These are phyloP conservation scores for Ettlia oleoabundans DNA, from an alignment of 139 green algal species.

Conservation along the genomic window DNA sequence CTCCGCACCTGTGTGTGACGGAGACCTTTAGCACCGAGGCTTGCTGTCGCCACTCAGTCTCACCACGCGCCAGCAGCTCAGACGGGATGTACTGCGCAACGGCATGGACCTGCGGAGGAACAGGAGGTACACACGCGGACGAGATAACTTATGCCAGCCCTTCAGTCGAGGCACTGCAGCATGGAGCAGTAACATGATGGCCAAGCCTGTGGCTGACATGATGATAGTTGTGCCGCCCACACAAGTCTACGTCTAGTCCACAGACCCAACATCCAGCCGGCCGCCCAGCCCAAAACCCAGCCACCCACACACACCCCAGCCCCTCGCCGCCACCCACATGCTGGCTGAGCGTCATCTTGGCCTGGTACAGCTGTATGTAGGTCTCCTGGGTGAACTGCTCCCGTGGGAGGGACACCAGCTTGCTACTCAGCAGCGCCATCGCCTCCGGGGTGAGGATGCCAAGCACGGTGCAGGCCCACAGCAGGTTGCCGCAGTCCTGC, in stretches of 20 bases:
- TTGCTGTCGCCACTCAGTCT: conserved; percentile 34
- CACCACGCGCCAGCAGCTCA: conserved; percentile 38
- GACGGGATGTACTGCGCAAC: conserved; percentile 36
- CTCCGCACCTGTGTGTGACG: conserved; percentile 15
- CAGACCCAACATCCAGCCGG: no score
- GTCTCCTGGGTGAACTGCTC: conserved; percentile 39
- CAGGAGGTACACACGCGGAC: no score
- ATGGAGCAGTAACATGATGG: no score
- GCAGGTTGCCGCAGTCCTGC: conserved; percentile 49
- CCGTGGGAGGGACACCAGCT: conserved; percentile 6
- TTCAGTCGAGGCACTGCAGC: no score
- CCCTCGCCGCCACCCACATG: background rate
- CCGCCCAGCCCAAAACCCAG: no score
- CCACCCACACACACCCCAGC: no score
- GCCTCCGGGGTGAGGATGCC: conserved; percentile 30
- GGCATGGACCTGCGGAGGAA: conserved; percentile 11
- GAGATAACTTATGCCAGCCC: no score
- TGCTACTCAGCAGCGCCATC: conserved; percentile 14
- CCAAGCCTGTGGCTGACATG: no score
- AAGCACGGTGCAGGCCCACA: conserved; percentile 50
- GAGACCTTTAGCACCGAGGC: conserved; percentile 21
- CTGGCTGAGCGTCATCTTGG: conserved; percentile 41
- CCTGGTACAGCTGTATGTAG: conserved; percentile 53
- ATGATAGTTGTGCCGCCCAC: no score
- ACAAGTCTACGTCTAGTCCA: no score